Evolutionary conservation across 2,329 filamentous ascomycete genomes (phyloP), one percentile per base, ranked within the genome.

Genomic region (Aspergillus melleus): DNA sequence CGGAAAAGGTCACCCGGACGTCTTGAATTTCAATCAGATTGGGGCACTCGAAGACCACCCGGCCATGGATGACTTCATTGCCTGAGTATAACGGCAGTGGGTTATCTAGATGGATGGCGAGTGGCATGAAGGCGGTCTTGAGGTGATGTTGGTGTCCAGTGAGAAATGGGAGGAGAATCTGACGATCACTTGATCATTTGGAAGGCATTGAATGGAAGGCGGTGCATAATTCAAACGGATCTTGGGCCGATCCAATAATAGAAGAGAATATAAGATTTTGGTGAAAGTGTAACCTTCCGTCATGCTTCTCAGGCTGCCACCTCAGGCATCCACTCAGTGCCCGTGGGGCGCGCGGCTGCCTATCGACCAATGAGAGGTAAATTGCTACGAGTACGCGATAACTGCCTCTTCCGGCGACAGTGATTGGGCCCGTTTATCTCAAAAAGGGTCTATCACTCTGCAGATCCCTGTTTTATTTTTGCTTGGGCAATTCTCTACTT

Each of bases 1-100:
- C 62, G 3, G 52, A 56, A 29, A 66, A 64, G 3, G 42, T 58
- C 30, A 64, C 57, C 14, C 56, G 36, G 24, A 66, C 52, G 8
- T 64, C 60, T 14, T 60, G 51, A 3, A 60, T 29, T 2, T 60
- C 54, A n/a, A 54, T 54, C 36, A 53, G 47, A 22, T 50, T 55
- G 16, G 58, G 19, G 10, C 50, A 60, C n/a, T 60, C 36, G 11
- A 62, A 62, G n/a, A 54, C 16, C 0, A 64, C 36, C 6, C 46
- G 55, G 3, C 62, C 62, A 2, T 32, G 46, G n/a, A 64, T 57
- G 1, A 32, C 32, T 44, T 62, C 62, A 16, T 51, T 49, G 24
- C 55, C 62, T 11, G 54, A 53, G 42, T 64, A 64, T 8, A 46
- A 47, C 26, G 49, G 54, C 22, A 50, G 32, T 12, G 50, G 55